Conservation (phyloP, 2,329 filamentous ascomycete species). For the Parasarocladium wereldwijsianum region DNA sequence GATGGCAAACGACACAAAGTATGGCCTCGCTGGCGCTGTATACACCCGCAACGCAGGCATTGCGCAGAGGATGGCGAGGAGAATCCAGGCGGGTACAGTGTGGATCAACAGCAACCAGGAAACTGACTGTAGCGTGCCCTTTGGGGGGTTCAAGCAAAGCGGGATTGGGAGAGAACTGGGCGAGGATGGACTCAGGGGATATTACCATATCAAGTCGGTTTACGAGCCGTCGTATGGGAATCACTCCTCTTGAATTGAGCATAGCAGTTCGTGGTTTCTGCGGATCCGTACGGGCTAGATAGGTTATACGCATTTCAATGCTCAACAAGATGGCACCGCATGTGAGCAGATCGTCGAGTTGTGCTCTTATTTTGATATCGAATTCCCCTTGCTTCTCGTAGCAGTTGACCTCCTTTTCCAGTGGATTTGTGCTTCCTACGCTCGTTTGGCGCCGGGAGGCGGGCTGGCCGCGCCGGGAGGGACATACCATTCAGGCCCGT, state of each 20-base stretch:
- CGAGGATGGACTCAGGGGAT: slow-evolving; percentile 14
- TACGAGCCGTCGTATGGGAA: too few species aligned
- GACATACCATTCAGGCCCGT: too few species aligned
- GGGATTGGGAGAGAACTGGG: slow-evolving; percentile 17
- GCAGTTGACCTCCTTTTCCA: too few species aligned
- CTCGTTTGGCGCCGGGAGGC: too few species aligned
- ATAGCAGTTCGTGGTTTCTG: slow-evolving; percentile 14
- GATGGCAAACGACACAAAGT: slow-evolving; percentile 26
- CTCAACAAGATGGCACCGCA: too few species aligned
- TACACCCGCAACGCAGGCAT: slow-evolving; percentile 36
- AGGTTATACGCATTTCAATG: too few species aligned
- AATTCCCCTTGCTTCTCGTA: too few species aligned
- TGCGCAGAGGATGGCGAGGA: slow-evolving; percentile 25
- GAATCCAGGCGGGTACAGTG: slow-evolving; percentile 37
- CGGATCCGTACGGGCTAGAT: not conserved
- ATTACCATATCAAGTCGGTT: slow-evolving; percentile 15
- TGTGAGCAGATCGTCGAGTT: too few species aligned
- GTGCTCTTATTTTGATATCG: too few species aligned
- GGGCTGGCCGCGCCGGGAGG: too few species aligned
- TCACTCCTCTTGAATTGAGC: too few species aligned
- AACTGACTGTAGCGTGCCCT: slow-evolving; percentile 15
- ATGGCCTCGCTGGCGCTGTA: slow-evolving; percentile 38
- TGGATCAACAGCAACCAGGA: slow-evolving; percentile 23
- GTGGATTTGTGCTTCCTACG: too few species aligned
- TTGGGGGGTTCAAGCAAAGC: slow-evolving; percentile 19